Evolutionary conservation across 306 rosid species (phyloP).

Genomic region (Cucurbita moschata): DNA sequence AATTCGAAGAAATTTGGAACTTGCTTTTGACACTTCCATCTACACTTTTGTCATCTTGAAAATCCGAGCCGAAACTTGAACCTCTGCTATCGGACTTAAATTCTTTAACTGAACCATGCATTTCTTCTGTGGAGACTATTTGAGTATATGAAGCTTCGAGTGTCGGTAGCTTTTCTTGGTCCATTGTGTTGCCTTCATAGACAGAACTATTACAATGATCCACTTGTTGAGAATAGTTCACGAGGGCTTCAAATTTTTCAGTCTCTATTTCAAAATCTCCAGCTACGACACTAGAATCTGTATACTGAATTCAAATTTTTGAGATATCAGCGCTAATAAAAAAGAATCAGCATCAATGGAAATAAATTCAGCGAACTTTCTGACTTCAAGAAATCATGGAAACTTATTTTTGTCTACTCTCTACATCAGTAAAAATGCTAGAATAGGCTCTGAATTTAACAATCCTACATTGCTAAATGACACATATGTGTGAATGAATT

Average conservation of each 20-base stretch:
- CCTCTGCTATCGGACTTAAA: slow-evolving; percentile 15
- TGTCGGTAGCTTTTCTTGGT: slow-evolving; percentile 17
- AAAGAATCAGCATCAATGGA: not conserved
- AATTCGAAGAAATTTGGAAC: slow-evolving; percentile 20
- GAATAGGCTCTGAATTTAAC: not conserved
- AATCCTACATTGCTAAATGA: not conserved
- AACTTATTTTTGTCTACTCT: not conserved
- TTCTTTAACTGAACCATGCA: slow-evolving; percentile 23
- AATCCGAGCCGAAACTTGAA: slow-evolving; percentile 20
- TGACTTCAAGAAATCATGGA: not conserved
- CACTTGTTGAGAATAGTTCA: slow-evolving; percentile 16
- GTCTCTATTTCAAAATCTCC: slow-evolving; percentile 20
- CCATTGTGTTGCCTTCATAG: slow-evolving; percentile 12
- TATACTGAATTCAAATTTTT: slow-evolving; percentile 18
- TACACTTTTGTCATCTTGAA: slow-evolving; percentile 18
- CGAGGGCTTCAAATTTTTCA: slow-evolving; percentile 18
- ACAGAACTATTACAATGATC: slow-evolving; percentile 17
- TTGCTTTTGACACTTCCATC: slow-evolving; percentile 19
- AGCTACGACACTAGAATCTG: slow-evolving; percentile 6
- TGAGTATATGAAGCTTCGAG: slow-evolving; percentile 15
- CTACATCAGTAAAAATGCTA: not conserved
- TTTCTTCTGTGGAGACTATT: slow-evolving; percentile 16
- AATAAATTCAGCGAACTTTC: not conserved
- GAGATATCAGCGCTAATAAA: slow-evolving; percentile 8
- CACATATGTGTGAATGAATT: not conserved